Percentiles rank a stretch among this genome's conserved stretches.
phyloP scores from a whole-genome alignment of 2,329 filamentous ascomycete species.

The Aspergillus uvarum region DNA sequence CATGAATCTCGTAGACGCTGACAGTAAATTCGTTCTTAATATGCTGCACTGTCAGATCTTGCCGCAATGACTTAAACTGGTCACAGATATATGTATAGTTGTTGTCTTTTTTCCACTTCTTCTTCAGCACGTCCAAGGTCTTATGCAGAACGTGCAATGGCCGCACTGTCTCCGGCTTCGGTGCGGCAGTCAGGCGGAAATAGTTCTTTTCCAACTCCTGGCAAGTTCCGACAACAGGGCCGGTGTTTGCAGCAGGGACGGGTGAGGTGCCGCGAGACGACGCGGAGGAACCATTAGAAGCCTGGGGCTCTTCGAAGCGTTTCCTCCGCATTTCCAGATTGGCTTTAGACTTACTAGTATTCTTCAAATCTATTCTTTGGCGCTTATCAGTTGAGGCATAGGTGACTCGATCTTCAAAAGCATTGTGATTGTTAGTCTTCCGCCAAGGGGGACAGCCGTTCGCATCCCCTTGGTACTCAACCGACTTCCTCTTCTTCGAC shows the following conservation, averaged over 20 bases:
- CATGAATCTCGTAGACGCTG: constrained; percentile 94
- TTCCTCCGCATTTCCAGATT: constrained; percentile 84
- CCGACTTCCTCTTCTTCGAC: constrained; percentile 80
- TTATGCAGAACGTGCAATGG: constrained; percentile 77
- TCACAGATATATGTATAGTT: constrained; percentile 99
- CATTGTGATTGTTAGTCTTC: constrained; percentile 62
- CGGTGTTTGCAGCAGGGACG: constrained; percentile 46
- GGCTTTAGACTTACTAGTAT: constrained; percentile 84
- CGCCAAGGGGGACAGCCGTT: constrained; percentile 68
- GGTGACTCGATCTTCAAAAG: constrained; percentile 74
- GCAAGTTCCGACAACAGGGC: constrained; percentile 82
- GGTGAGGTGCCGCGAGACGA: constrained; percentile 50
- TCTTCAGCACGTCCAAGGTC: constrained; percentile 83
- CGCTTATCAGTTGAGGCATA: constrained; percentile 56
- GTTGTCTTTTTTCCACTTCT: constrained; percentile 89
- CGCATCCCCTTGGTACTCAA: constrained; percentile 57
- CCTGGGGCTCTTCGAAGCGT: constrained; percentile 67
- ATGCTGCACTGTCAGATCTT: constrained; percentile 96
- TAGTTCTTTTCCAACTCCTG: constrained; percentile 88
- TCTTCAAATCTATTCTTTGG: constrained; percentile 51
- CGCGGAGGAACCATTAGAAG: constrained; percentile 41
- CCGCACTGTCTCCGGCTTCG: constrained; percentile 83
- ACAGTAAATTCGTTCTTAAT: constrained; percentile 97
- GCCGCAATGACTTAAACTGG: constrained; percentile 97
- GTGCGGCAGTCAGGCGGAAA: constrained; percentile 86